Evolutionary conservation across 805 yeast genomes (phyloP).

Genomic region (Yarrowia keelungensis): DNA sequence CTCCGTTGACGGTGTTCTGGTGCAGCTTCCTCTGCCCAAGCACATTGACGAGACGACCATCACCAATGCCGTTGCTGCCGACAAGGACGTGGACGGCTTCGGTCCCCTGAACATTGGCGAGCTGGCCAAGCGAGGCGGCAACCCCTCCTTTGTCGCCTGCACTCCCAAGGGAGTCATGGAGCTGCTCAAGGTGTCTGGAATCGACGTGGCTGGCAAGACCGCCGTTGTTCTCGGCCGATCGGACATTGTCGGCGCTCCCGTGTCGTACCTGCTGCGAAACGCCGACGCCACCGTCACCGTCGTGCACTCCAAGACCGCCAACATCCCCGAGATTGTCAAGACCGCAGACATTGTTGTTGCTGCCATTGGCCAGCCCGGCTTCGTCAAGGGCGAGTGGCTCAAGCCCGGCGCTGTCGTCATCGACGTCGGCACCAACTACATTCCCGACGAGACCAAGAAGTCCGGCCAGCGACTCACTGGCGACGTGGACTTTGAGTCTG

Average conservation of each 20-base stretch:
- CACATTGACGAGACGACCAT: slow-evolving; percentile 79
- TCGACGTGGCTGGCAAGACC: slow-evolving; percentile 71
- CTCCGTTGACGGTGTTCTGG: slow-evolving; percentile 81
- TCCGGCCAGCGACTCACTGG: slow-evolving; percentile 87
- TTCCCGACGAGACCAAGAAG: slow-evolving; percentile 74
- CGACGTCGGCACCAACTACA: slow-evolving; percentile 94
- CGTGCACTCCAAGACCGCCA: slow-evolving; percentile 75
- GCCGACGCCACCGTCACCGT: slow-evolving; percentile 86
- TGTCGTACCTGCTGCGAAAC: slow-evolving; percentile 79
- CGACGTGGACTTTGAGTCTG: slow-evolving; percentile 83
- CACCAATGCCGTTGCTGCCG: slow-evolving; percentile 79
- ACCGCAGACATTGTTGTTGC: slow-evolving; percentile 91
- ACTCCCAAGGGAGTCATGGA: slow-evolving; percentile 94
- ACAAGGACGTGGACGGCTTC: slow-evolving; percentile 95
- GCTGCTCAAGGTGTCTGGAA: slow-evolving; percentile 70
- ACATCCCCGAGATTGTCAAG: slow-evolving; percentile 64
- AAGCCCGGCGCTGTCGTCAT: slow-evolving; percentile 86
- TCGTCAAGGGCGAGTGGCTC: slow-evolving; percentile 85
- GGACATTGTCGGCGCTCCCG: slow-evolving; percentile 97
- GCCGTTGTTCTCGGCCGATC: slow-evolving; percentile 95
- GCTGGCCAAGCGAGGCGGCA: slow-evolving; percentile 83
- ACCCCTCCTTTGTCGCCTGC: slow-evolving; percentile 86
- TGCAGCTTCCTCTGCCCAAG: slow-evolving; percentile 88
- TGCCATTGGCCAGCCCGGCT: slow-evolving; percentile 87
- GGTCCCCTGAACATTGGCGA: slow-evolving; percentile 90